Base-by-base conservation (phyloP, 148 eudicot species). In the Rhododendron vialii region DNA sequence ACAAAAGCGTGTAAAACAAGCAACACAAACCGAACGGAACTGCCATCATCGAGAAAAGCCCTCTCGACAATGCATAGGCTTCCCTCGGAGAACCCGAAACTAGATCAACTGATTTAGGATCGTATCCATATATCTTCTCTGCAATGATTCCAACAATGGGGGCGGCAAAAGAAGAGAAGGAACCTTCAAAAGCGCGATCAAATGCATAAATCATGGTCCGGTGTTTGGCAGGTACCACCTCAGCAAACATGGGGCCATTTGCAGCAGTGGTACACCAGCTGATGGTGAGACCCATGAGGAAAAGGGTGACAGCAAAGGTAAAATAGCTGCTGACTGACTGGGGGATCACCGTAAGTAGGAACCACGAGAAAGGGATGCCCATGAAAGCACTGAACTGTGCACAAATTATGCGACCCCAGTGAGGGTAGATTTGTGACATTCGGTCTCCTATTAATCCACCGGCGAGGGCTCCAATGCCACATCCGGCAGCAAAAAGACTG, bases 201-300 rank as follows among this genome's bases (percentile, higher is more conserved):
- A 97, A 97, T 53, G 99, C 98, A 78, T 97, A 97, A 35, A 97
- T 95, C 98, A 95, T 97, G 65, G 99, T 97, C 63, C 98, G 92
- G 89, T 97, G 95, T 55, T 90, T 94, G 51, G 92, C 85, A 1
- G 99, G 99, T 53, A 95, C 99, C 57, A 95, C 98, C 90, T 97
- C 96, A 35, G 98, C 98, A 80, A 95, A 97, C 93, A 97, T 95
- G 50, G 99, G 99, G 2, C 90, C 96, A 67, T 97, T 97, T 6
- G 93, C 91, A 48, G 98, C 99, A 20, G 98, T 91, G 38, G 88
- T 95, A 82, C 86, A 81, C 99, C 99, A 97, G 92, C 98, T 95
- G 84, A 97, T 96, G 53, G 91, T 94, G 7, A 95, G 90, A 67
- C 98, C 98, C 99, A 95, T 97, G 18, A 95, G 24, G 89, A 95